These are phyloP conservation scores for Solanum tacnaense DNA, from an alignment of 257 asterid genomes.

Conservation along the genomic window DNA sequence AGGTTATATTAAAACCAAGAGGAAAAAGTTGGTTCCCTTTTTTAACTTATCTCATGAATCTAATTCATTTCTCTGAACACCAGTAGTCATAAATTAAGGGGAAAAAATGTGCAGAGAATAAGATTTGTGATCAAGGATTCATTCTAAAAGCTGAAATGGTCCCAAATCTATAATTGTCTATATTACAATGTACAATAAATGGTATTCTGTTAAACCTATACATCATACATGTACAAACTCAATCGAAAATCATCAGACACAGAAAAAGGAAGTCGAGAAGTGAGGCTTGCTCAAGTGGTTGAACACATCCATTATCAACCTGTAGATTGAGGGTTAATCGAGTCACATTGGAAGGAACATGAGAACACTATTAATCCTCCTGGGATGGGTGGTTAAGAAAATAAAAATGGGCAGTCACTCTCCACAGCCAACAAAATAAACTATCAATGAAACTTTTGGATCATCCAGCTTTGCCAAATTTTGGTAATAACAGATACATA, in stretches of 20 bases:
- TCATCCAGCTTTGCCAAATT: not conserved
- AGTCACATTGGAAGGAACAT: not conserved
- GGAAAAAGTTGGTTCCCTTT: not conserved
- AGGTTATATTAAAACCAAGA: not conserved
- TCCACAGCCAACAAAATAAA: not conserved
- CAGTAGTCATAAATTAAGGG: not conserved
- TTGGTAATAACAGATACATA: not conserved
- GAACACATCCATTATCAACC: not conserved
- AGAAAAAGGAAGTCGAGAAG: not conserved
- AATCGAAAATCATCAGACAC: not conserved
- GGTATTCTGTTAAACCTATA: not conserved
- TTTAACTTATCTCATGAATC: conserved; percentile 2
- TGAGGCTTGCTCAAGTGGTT: not conserved
- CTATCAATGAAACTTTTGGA: not conserved
- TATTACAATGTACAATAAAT: not conserved
- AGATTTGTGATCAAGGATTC: not conserved
- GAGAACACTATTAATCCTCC: not conserved
- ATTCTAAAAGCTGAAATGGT: not conserved
- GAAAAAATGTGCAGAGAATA: not conserved
- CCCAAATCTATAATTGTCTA: not conserved
- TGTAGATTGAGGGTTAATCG: not conserved
- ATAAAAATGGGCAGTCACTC: not conserved
- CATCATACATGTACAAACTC: not conserved
- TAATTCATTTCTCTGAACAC: not conserved
- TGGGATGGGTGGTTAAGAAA: not conserved